Conservation (phyloP, 202 grass and related monocot species). For the Tripidium arundinaceum region DNA sequence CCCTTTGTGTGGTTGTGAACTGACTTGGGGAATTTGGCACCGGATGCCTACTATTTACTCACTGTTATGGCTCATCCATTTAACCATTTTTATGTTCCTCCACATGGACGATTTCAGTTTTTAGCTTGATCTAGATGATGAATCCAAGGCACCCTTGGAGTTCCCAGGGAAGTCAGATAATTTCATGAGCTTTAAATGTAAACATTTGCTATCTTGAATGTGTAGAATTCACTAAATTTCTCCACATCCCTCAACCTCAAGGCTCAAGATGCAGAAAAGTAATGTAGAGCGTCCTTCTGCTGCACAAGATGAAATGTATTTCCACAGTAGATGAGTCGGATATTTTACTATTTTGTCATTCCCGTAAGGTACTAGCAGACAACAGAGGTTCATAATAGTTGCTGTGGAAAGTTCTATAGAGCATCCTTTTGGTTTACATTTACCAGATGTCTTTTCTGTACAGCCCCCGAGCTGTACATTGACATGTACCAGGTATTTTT, state of each 20-base stretch:
- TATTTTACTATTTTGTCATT: not conserved
- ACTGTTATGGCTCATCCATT: conserved; percentile 4
- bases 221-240: not conserved
- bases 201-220: not conserved
- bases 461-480: not conserved
- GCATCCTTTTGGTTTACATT: not conserved
- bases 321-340: not conserved
- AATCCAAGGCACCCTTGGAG: too few relatives aligned
- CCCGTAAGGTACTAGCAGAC: not conserved
- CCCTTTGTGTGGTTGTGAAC: not conserved
- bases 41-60: not conserved
- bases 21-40: conserved; percentile 13
- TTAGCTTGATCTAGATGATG: not conserved
- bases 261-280: not conserved
- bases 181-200: not conserved
- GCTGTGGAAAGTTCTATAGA: not conserved
- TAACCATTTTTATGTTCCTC: not conserved
- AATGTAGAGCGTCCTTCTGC: not conserved
- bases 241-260: not conserved
- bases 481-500: not conserved
- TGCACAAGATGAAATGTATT: not conserved
- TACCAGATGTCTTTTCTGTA: not conserved
- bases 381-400: not conserved
- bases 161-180: not conserved
- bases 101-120: not conserved